phyloP scores from a whole-genome alignment of 2,329 filamentous ascomycete species.

The Decorospora gaudefroyi region DNA sequence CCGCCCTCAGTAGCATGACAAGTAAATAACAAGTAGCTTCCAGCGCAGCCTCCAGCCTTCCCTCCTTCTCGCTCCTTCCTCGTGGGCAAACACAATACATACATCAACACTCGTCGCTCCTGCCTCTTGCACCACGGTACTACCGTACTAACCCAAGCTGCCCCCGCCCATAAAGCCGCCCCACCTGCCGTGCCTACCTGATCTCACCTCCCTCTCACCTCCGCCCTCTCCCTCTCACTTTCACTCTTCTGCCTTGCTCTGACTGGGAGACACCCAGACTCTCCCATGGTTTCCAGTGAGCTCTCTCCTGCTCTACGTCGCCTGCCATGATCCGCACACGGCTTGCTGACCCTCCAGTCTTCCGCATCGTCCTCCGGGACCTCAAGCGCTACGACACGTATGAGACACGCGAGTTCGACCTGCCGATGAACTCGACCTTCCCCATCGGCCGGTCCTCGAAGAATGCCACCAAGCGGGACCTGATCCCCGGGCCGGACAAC shows the following conservation, averaged over 20 bases:
- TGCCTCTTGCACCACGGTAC: slow-evolving; percentile 8
- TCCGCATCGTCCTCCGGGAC: slow-evolving; percentile 41
- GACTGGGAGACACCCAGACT: not conserved
- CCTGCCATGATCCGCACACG: slow-evolving; percentile 1
- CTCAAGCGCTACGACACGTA: slow-evolving; percentile 50
- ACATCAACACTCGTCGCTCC: not conserved
- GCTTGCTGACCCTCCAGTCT: slow-evolving; percentile 23
- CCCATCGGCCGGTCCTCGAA: slow-evolving; percentile 53
- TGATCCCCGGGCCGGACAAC: slow-evolving; percentile 57
- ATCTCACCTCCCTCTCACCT: slow-evolving; percentile 1
- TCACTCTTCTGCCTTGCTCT: not conserved
- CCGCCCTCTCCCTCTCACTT: not conserved
- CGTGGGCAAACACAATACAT: not conserved
- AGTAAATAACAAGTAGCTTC: not conserved
- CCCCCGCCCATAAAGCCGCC: slow-evolving; percentile 12
- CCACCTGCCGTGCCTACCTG: slow-evolving; percentile 14
- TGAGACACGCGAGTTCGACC: slow-evolving; percentile 37
- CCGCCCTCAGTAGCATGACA: slow-evolving; percentile 10
- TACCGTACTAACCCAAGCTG: not conserved
- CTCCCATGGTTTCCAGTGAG: slow-evolving; percentile 25
- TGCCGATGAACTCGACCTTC: slow-evolving; percentile 33
- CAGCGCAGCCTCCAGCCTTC: not conserved
- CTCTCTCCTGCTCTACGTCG: not conserved
- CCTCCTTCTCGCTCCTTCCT: not conserved
- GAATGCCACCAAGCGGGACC: slow-evolving; percentile 48